Evolutionary conservation across 2,329 filamentous ascomycete species (phyloP).

Genomic region (Calonectria hawksworthii): DNA sequence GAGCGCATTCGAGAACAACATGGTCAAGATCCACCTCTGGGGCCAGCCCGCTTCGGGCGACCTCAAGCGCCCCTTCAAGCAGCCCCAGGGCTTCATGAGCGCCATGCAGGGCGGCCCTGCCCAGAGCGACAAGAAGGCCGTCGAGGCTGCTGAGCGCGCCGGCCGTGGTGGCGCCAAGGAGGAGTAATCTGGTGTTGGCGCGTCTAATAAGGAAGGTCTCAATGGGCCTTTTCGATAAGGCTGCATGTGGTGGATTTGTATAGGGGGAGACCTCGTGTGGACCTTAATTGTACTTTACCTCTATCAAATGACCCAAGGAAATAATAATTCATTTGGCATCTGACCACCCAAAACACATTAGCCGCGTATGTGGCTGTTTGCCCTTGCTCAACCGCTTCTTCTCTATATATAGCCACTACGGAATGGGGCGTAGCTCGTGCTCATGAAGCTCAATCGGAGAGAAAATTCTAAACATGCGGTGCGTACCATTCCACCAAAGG

Average conservation of each 20-base stretch:
- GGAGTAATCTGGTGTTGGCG: conserved; percentile 63
- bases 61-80: conserved; percentile 96
- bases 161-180: conserved; percentile 80
- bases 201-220: conserved; percentile 21
- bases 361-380: neutral
- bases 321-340: conserved; percentile 13
- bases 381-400: neutral
- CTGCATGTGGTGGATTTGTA: conserved; percentile 23
- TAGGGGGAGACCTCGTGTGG: conserved; percentile 21
- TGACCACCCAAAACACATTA: neutral
- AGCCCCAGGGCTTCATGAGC: conserved; percentile 84
- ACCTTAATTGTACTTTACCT: conserved; percentile 38
- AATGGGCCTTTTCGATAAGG: neutral
- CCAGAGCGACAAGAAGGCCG: conserved; percentile 93
- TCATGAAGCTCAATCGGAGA: neutral
- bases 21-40: conserved; percentile 95
- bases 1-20: conserved; percentile 93
- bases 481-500: neutral
- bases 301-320: conserved; percentile 9
- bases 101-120: conserved; percentile 79
- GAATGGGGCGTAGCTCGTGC: neutral
- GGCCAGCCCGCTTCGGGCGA: conserved; percentile 90
- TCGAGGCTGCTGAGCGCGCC: conserved; percentile 84
- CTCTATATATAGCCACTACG: neutral
- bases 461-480: neutral